Percentiles rank a stretch among this genome's conserved stretches.
Evolutionary conservation across 2,329 filamentous ascomycete species (phyloP).

Genomic region (Claviceps digitariae): DNA sequence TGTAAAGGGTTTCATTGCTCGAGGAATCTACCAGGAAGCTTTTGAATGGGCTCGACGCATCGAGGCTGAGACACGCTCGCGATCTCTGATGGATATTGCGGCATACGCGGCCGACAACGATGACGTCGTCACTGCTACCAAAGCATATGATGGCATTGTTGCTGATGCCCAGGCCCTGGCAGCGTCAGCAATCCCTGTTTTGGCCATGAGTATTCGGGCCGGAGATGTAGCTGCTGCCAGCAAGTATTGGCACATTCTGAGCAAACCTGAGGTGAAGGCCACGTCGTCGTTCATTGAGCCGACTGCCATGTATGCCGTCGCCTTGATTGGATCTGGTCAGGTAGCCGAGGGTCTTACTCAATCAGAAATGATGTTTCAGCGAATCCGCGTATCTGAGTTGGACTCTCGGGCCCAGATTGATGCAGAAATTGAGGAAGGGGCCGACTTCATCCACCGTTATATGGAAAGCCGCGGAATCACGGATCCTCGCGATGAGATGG

Average conservation of each 20-base stretch:
- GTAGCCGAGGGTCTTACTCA: constrained; percentile 69
- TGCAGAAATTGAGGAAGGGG: constrained; percentile 78
- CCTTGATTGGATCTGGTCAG: constrained; percentile 73
- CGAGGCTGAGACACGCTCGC: constrained; percentile 41
- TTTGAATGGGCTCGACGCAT: constrained; percentile 58
- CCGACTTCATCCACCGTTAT: constrained; percentile 52
- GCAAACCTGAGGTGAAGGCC: constrained; percentile 44
- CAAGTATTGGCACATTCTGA: constrained; percentile 68
- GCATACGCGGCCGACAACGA: constrained; percentile 68
- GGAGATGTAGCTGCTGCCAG: constrained; percentile 67
- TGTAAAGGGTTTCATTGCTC: constrained; percentile 61
- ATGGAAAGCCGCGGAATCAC: constrained; percentile 42
- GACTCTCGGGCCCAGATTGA: constrained; percentile 40
- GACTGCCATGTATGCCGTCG: constrained; percentile 79
- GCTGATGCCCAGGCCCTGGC: constrained; percentile 34
- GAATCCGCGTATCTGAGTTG: constrained; percentile 52
- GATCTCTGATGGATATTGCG: constrained; percentile 60
- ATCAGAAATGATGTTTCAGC: constrained; percentile 74
- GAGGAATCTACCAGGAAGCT: constrained; percentile 58
- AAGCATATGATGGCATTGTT: constrained; percentile 49
- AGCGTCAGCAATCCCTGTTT: constrained; percentile 60
- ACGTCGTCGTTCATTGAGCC: constrained; percentile 65
- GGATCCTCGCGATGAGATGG: constrained; percentile 40
- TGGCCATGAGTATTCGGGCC: constrained; percentile 74
- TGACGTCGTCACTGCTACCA: constrained; percentile 52